Evolutionary conservation across 2,329 filamentous ascomycete genomes (phyloP).

Genomic region (Sordariomycetes sp.): DNA sequence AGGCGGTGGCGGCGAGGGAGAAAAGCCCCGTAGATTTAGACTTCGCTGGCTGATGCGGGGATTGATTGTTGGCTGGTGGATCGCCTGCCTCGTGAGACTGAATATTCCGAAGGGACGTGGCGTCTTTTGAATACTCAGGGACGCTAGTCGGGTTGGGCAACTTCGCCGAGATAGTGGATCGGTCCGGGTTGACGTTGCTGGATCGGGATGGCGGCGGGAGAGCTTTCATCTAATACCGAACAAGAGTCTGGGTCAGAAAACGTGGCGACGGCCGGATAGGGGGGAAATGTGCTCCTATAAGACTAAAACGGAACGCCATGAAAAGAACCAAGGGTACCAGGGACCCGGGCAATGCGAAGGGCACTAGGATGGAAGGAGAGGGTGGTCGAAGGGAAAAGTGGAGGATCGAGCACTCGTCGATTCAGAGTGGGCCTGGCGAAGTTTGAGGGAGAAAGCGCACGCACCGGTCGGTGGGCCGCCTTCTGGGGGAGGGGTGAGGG

Average conservation of each 20-base stretch:
- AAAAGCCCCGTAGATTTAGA: neutral
- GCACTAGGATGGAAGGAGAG: neutral
- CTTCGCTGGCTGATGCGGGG: neutral
- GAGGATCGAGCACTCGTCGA: slow-evolving; percentile 4
- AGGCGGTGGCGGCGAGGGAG: neutral
- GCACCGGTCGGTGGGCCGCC: neutral
- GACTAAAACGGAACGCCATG: neutral
- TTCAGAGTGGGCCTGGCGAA: neutral
- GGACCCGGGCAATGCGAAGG: neutral
- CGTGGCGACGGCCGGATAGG: slow-evolving; percentile 2
- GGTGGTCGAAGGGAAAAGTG: slow-evolving; percentile 1
- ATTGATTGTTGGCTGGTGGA: neutral
- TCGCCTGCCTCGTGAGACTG: neutral
- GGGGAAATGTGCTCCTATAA: slow-evolving; percentile 1
- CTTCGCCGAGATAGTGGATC: neutral
- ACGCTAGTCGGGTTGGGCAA: neutral
- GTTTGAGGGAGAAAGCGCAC: slow-evolving; percentile 1
- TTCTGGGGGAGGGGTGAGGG: neutral
- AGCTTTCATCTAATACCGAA: slow-evolving; percentile 5
- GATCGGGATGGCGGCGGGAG: neutral
- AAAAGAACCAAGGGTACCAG: slow-evolving; percentile 1
- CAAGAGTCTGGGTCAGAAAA: slow-evolving; percentile 4
- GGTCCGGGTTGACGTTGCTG: neutral
- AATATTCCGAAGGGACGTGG: neutral
- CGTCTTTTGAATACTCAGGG: neutral